Base-by-base conservation (phyloP, 2,329 filamentous ascomycete genomes). In the Chalaropsis ovoidea region DNA sequence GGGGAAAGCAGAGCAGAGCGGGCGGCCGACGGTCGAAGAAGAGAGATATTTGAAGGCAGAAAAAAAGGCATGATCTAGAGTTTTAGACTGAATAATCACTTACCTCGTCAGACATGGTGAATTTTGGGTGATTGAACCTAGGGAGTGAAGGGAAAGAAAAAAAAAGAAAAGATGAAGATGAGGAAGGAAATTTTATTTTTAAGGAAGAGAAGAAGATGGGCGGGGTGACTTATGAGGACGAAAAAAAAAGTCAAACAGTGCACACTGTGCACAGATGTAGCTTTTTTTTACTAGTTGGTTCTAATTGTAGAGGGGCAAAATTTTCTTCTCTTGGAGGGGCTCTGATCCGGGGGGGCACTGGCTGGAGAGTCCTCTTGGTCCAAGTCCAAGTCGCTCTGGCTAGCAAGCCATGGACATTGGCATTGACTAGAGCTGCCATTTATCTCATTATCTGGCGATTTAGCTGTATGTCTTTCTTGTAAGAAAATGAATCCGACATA, bases 21-120 rank as follows among this genome's bases (percentile, higher is more conserved):
- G 27, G 11, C 24, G 24, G 27, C n/a, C 54, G 27, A 39, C 1
- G 39, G 31, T 35, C 54, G 31, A 39, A 58, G 15, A 39, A 39
- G 27, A n/a, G 2, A 47, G 54, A 58, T 58, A 39, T n/a, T 39
- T 35, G 10, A 58, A 35, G 54, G 8, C 54, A 58, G 19, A 10
- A 39, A 58, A 22, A 39, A 10, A 39, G 15, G 27, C 31, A 58
- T 17, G 15, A 58, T 58, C 54, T 58, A 8, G 27, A 15, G 31
- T 31, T 58, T 1, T 35, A 35, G n/a, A n/a, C 17, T 24, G 27
- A 58, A 27, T 39, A 19, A n/a, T 15, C 68, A 76, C 81, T 78
- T 77, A 83, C 81, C 74, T 82, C 80, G 70, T 83, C 81, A 72
- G 81, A 76, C 82, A 85, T 85, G 73, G 76, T 82, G 81, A 79